Evolutionary conservation across 306 rosid species (phyloP), one percentile per base, ranked within the genome.

Genomic region (Vachellia pachyceras): DNA sequence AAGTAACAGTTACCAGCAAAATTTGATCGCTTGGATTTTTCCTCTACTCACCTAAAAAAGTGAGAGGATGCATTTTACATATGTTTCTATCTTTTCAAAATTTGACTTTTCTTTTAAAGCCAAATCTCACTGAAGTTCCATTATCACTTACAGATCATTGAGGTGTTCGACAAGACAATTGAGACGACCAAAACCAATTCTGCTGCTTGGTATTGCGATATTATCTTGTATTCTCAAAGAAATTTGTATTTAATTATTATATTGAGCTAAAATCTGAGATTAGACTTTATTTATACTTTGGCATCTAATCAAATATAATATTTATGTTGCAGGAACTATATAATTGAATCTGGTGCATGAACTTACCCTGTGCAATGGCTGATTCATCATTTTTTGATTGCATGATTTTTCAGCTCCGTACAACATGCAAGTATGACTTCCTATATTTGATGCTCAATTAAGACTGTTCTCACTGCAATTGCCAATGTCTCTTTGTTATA

Each of bases 401-500:
- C 55, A 87, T 93, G 92, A 86, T 95, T 42, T 69, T 74, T 84
- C 89, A 90, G 81, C 92, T 95, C 20, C 94, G 94, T 15, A 33
- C 90, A 71, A 82, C 97, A 7, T 91, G 93, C 97, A 93, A 91
- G 99, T 95, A 90, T 36, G 97, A 39, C 17, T 69, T 63, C 61
- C 58, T 57, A 5, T 55, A 73, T 77, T 35, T 68, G 29, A 17
- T 76, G 44, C 80, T n/a, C 69, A 67, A 23, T 35, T 69, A 37
- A 41, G 44, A 23, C 37, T 39, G 29, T 64, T 39, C 3, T 25
- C 69, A n/a, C 35, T 25, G n/a, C 10, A 81, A 63, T 33, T 73
- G 57, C 39, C 44, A 14, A 55, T 77, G 45, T 58, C 33, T 41
- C 40, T 64, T 40, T 69, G 40, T 39, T 78, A 22, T 57, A 47